Percentiles rank a stretch among this genome's conserved stretches.
Evolutionary conservation across 495 filamentous ascomycete species (phyloP).

Genomic region (Neurospora sp.): DNA sequence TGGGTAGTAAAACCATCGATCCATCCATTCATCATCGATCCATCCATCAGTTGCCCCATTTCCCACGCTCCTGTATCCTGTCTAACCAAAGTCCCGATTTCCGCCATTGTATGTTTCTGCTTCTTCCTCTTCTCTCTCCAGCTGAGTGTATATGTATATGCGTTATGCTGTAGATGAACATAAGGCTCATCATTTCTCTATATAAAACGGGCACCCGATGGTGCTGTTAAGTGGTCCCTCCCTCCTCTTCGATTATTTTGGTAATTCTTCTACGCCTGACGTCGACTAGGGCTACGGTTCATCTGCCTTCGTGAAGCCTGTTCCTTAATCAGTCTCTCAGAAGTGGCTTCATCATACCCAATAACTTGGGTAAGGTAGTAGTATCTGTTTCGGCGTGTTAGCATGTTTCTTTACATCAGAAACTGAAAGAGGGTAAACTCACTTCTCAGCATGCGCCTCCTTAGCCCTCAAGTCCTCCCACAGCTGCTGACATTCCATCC

Average conservation of each 20-base stretch:
- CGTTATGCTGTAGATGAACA: background rate
- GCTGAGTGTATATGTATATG: background rate
- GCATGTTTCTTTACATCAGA: background rate
- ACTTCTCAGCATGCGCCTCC: constrained; percentile 50
- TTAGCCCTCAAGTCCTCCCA: constrained; percentile 61
- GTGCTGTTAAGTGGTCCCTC: background rate
- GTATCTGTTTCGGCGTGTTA: constrained; percentile 22
- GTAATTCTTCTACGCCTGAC: constrained; percentile 4
- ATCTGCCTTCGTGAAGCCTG: constrained; percentile 17
- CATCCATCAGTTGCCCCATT: background rate
- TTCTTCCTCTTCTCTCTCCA: background rate
- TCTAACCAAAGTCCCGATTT: background rate
- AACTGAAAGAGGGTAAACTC: constrained; percentile 7
- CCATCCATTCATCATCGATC: background rate
- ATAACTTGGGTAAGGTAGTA: constrained; percentile 35
- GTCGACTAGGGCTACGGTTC: constrained; percentile 21
- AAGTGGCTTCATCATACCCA: constrained; percentile 35
- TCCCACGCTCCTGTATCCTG: background rate
- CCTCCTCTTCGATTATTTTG: background rate
- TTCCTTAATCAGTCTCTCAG: constrained; percentile 27
- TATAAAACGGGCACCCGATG: background rate
- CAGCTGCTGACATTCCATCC: constrained; percentile 59
- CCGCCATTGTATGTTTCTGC: background rate
- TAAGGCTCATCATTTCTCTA: background rate
- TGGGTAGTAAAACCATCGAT: background rate